Conservation (phyloP, 331 rosid species). For the Malus hybrid region DNA sequence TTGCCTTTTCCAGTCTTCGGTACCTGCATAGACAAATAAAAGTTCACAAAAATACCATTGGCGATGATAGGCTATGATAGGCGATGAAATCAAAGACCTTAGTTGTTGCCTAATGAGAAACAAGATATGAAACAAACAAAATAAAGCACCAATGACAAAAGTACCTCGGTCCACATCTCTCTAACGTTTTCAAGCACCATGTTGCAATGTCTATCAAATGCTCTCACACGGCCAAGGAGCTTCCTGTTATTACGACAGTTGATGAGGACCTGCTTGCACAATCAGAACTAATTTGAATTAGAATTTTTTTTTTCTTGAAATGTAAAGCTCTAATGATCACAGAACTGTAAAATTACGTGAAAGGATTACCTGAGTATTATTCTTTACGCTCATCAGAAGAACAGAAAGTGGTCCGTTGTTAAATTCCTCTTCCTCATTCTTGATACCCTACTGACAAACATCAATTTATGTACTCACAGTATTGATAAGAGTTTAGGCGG, state of each 20-base stretch:
- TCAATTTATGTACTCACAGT: not conserved
- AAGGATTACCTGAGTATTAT: slow-evolving; percentile 68
- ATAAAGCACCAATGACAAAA: not conserved
- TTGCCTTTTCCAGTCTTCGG: slow-evolving; percentile 95
- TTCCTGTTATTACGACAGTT: slow-evolving; percentile 81
- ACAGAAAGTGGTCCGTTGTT: slow-evolving; percentile 91
- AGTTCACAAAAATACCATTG: not conserved
- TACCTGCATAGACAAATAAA: slow-evolving; percentile 30
- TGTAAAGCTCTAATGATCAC: not conserved
- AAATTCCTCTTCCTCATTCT: slow-evolving; percentile 88
- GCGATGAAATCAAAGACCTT: too few relatives aligned
- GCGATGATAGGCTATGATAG: not conserved
- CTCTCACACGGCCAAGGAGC: slow-evolving; percentile 87
- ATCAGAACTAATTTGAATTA: not conserved
- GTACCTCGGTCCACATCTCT: slow-evolving; percentile 97
- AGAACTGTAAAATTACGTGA: not conserved
- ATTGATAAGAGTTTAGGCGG: not conserved
- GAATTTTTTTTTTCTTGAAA: not conserved
- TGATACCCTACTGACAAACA: slow-evolving; percentile 22
- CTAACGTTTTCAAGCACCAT: slow-evolving; percentile 94
- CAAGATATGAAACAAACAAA: not conserved
- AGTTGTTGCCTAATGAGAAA: too few relatives aligned
- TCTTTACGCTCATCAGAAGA: slow-evolving; percentile 89
- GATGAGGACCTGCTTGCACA: slow-evolving; percentile 54
- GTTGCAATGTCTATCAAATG: slow-evolving; percentile 91